Base-by-base conservation (phyloP, 345 rosid genomes). In the Brassica incana region DNA sequence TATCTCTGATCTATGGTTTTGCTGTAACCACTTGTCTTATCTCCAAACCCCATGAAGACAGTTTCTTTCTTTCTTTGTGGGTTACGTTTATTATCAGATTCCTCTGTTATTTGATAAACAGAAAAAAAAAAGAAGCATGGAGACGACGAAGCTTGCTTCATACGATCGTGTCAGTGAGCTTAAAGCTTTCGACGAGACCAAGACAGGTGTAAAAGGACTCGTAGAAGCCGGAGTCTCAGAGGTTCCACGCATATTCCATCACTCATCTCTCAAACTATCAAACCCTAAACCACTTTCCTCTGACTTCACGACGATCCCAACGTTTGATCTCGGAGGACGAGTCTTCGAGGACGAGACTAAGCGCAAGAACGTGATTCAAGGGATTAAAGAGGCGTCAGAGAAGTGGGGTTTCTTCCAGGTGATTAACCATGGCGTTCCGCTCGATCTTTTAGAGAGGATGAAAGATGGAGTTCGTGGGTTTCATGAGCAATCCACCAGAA, bases 201-300 rank as follows among this genome's bases (percentile, higher is more conserved):
- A 48, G 16, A 48, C 54, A 4, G 58, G 58, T n/a, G 58, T 5
- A 0, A 50, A 50, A 50, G 58, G 58, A 14, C 58, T 50, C 58
- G 58, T 50, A 0, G 58, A 50, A 2, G 58, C 58, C 7, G 58
- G 58, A 50, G 18, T 50, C 18, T 14, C 76, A 4, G 4, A 82
- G 62, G 33, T 84, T 43, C 85, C 87, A 56, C 74, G 71, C 4
- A 79, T 82, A 1, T 84, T 84, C 72, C 78, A 62, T 11, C 20
- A 50, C 64, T 33, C 79, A 61, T 16, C 79, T 15, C 7, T 4
- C 15, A 74, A 62, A 3, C 2, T 63, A 29, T 18, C 60, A 62
- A 62, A 50, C 15, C 25, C 48, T 15, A 25, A 77, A 18, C 74
- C 73, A 20, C 48, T 65, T 54, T 3, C 72, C 5, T 35, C 69